Conservation (phyloP, 2,329 filamentous ascomycete species). For the Sporothrix humicola region DNA sequence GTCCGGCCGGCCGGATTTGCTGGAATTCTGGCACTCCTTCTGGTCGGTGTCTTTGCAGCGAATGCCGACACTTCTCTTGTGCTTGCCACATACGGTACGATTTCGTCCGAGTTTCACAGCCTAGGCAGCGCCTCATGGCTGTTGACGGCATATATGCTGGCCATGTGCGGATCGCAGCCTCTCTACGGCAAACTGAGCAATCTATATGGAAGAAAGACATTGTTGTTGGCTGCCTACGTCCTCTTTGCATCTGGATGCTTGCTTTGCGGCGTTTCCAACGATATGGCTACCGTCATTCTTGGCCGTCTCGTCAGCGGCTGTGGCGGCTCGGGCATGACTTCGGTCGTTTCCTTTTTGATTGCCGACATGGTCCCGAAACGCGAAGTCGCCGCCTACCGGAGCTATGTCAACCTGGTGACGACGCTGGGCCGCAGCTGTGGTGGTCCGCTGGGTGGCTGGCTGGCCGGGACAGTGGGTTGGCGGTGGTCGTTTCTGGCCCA, state of each 20-base stretch:
- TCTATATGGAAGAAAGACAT: slow-evolving; percentile 71
- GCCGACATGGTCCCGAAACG: slow-evolving; percentile 67
- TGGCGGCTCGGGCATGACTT: slow-evolving; percentile 68
- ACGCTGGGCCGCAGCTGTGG: slow-evolving; percentile 32
- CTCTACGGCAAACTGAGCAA: slow-evolving; percentile 55
- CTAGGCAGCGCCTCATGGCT: slow-evolving; percentile 30
- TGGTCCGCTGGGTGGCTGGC: slow-evolving; percentile 29
- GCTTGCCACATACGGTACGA: slow-evolving; percentile 29
- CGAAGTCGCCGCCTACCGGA: slow-evolving; percentile 69
- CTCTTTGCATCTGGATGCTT: slow-evolving; percentile 47
- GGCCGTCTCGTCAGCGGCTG: slow-evolving; percentile 52
- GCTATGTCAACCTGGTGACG: slow-evolving; percentile 64
- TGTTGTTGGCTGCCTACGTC: slow-evolving; percentile 63
- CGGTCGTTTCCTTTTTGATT: slow-evolving; percentile 65
- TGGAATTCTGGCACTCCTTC: not conserved
- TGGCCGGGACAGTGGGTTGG: slow-evolving; percentile 27
- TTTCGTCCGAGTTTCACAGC: slow-evolving; percentile 30
- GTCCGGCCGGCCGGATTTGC: not conserved
- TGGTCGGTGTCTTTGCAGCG: slow-evolving; percentile 34
- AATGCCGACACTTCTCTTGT: slow-evolving; percentile 30
- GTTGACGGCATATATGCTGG: slow-evolving; percentile 31
- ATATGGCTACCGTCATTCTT: slow-evolving; percentile 43
- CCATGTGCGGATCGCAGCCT: slow-evolving; percentile 66
- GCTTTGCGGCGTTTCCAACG: slow-evolving; percentile 63
- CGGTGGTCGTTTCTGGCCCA: slow-evolving; percentile 31